These are phyloP conservation scores for Aspergillus floridensis DNA, from an alignment of 2,329 filamentous ascomycete species.

Conservation along the genomic window DNA sequence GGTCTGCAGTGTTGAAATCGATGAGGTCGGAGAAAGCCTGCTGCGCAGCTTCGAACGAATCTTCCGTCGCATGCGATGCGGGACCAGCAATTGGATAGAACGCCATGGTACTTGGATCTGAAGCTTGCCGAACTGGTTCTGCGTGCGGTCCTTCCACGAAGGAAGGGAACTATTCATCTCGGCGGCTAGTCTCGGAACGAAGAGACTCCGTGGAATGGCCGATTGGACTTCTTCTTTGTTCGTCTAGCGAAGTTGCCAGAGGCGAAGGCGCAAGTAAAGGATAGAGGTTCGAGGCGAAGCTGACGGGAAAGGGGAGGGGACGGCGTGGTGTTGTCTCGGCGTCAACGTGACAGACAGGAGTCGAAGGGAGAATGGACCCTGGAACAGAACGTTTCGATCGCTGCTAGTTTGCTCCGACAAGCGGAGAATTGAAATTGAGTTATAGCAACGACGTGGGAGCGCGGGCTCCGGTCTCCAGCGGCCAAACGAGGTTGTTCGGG, in stretches of 20 bases:
- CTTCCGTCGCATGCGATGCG: constrained; percentile 64
- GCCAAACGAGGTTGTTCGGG: constrained; percentile 22
- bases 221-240: constrained; percentile 6
- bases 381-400: constrained; percentile 15
- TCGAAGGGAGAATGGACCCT: not conserved
- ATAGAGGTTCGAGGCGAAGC: constrained; percentile 9
- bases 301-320: constrained; percentile 17
- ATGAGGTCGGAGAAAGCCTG: constrained; percentile 65
- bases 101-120: constrained; percentile 50
- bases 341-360: constrained; percentile 18
- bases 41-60: constrained; percentile 68
- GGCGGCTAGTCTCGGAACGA: constrained; percentile 21
- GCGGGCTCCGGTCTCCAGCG: constrained; percentile 25
- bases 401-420: constrained; percentile 14
- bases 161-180: constrained; percentile 39
- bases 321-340: constrained; percentile 8
- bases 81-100: constrained; percentile 52
- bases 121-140: constrained; percentile 45
- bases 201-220: constrained; percentile 19
- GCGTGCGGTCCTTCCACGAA: constrained; percentile 48
- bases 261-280: constrained; percentile 1
- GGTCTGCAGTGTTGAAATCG: constrained; percentile 72
- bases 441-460: constrained; percentile 9
- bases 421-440: constrained; percentile 14
- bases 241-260: not conserved